These are phyloP conservation scores for Sclerotinia sclerotiorum DNA, from an alignment of 2,329 filamentous ascomycete species.

Conservation along the genomic window DNA sequence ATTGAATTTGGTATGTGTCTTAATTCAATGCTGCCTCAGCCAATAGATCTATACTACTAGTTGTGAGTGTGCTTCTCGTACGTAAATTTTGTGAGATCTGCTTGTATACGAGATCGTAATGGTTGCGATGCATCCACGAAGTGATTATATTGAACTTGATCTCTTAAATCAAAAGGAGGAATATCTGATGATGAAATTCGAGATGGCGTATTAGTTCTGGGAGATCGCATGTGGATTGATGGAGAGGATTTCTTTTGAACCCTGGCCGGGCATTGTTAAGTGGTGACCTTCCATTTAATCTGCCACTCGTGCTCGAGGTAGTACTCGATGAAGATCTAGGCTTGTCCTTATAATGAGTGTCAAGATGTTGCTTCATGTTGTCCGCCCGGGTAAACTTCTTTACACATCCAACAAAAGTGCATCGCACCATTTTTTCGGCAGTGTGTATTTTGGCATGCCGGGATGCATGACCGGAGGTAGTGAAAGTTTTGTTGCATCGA, in stretches of 20 bases:
- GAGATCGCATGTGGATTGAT: slow-evolving; percentile 4
- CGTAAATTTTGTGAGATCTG: background rate
- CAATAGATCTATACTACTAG: slow-evolving; percentile 8
- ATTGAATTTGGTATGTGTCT: background rate
- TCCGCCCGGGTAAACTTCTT: slow-evolving; percentile 81
- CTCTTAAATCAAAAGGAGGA: slow-evolving; percentile 7
- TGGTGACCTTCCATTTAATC: slow-evolving; percentile 8
- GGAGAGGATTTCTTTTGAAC: slow-evolving; percentile 16
- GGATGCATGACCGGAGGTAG: slow-evolving; percentile 81
- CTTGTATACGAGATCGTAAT: background rate
- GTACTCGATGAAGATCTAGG: slow-evolving; percentile 10
- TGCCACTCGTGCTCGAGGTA: background rate
- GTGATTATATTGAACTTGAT: background rate
- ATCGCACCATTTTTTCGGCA: slow-evolving; percentile 72
- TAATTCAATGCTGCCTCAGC: slow-evolving; percentile 13
- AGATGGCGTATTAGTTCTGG: background rate
- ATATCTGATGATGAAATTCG: background rate
- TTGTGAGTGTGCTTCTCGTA: background rate
- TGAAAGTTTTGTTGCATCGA: slow-evolving; percentile 76
- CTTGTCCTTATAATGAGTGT: slow-evolving; percentile 67
- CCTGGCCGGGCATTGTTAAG: slow-evolving; percentile 10
- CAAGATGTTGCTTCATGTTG: slow-evolving; percentile 85
- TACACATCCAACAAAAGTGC: slow-evolving; percentile 66
- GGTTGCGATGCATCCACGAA: background rate
- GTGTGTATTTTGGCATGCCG: slow-evolving; percentile 83